Evolutionary conservation across 371 early-diverging fungal species (phyloP), one percentile per base, ranked within the genome.

Genomic region (Apophysomyces trapeziformis): DNA sequence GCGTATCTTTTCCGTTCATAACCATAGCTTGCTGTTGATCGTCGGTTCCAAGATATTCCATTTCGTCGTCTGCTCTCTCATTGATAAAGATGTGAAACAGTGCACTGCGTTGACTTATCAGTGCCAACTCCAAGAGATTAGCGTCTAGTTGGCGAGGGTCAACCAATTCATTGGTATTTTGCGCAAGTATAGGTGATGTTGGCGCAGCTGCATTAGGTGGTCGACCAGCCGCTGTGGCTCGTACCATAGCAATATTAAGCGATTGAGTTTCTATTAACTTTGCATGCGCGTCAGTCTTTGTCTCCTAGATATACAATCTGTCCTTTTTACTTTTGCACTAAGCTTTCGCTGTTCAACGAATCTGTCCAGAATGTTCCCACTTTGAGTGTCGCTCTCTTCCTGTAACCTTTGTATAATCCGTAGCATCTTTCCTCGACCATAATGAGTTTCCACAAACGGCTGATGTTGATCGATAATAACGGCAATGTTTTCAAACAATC

Each of bases 401-500:
- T 96, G 95, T 45, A 97, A 72, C 9, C 91, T 77, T 71, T 93
- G 92, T 57, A 96, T 92, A 5, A 96, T 88, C 16, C 93, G 84
- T 14, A 95, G 74, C 90, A 95, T 92, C n/a, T 88, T 84, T 8
- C 97, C 96, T 5, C 87, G 83, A 0, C 94, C 95, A 72, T 95
- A 96, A 68, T 92, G 87, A 8, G 83, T 72, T 63, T 94, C 91
- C 0, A 97, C 91, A 11, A 95, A 75, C 1, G 90, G 86, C 57
- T 91, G 90, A 65, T 96, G 93, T 60, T 90, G 89, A 73, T 96
- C 95, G 35, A 96, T 84, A 18, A 94, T 84, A 4, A 85, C 80
- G 0, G 96, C 97, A 56, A 95, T 88, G 36, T 87, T 86, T 74
- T 97, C 98, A 74, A 95, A 96, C 47, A 97, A 70, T 35, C 88